Evolutionary conservation across 139 green algal species (phyloP).

Genomic region (Edaphochlamys debaryana): DNA sequence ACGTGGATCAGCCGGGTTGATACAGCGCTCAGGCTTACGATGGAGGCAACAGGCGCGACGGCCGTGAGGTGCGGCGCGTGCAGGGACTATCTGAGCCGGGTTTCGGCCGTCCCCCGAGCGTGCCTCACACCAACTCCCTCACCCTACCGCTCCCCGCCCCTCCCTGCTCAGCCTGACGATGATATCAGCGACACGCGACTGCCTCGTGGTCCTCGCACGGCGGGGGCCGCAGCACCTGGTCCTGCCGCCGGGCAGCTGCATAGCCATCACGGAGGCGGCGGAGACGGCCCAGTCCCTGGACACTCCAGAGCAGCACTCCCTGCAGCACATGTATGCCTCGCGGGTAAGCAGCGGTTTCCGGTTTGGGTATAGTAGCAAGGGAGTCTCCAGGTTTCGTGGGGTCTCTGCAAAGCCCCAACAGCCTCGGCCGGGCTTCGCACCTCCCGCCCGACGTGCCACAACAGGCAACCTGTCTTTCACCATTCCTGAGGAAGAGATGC

Average conservation of each 20-base stretch:
- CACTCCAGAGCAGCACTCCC: conserved; percentile 26
- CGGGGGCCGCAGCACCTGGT: conserved; percentile 32
- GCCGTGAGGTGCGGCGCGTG: too few relatives aligned
- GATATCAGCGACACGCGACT: conserved; percentile 25
- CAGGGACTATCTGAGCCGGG: too few relatives aligned
- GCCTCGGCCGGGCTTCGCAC: too few relatives aligned
- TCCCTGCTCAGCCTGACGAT: conserved; percentile 6
- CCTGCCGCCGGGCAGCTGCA: conserved; percentile 35
- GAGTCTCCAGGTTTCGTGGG: too few relatives aligned
- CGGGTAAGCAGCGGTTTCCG: too few relatives aligned
- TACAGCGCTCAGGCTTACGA: conserved; percentile 11
- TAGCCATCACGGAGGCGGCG: conserved; percentile 9
- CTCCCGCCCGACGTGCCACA: too few relatives aligned
- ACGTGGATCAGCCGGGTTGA: conserved; percentile 35
- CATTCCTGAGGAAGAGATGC: too few relatives aligned
- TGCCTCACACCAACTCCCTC: not conserved
- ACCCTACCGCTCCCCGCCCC: not conserved
- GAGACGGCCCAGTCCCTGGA: conserved; percentile 25
- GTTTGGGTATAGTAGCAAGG: too few relatives aligned
- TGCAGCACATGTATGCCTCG: conserved; percentile 31
- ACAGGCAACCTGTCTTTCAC: too few relatives aligned
- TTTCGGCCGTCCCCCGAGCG: too few relatives aligned
- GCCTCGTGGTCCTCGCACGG: conserved; percentile 31
- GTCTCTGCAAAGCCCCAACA: too few relatives aligned
- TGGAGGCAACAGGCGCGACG: conserved; percentile 19